phyloP scores from a whole-genome alignment of 176 grass and related monocot species.

The Chrysopogon serrulatus region DNA sequence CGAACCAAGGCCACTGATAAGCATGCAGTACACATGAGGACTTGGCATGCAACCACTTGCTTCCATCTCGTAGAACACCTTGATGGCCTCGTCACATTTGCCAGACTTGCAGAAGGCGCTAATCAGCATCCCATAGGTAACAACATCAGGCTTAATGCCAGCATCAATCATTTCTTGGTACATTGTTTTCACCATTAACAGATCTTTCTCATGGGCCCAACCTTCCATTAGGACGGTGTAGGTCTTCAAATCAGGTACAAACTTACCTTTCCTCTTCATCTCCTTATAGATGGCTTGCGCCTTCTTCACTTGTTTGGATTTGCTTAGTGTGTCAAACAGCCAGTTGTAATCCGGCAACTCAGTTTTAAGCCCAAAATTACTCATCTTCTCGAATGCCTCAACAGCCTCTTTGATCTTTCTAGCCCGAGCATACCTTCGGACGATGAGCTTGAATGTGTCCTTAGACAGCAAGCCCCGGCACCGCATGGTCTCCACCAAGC shows the following conservation, averaged over 20 bases:
- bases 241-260: conserved; percentile 40
- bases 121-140: conserved; percentile 54
- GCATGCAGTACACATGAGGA: conserved; percentile 69
- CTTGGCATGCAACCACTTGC: conserved; percentile 50
- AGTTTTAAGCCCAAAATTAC: conserved; percentile 36
- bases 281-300: conserved; percentile 58
- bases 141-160: conserved; percentile 53
- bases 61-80: conserved; percentile 63
- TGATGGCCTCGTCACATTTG: conserved; percentile 64
- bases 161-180: conserved; percentile 61
- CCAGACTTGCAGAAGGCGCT: conserved; percentile 60
- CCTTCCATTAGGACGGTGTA: conserved; percentile 50
- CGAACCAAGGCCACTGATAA: conserved; percentile 63
- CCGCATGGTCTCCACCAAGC: conserved; percentile 61
- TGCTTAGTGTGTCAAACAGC: conserved; percentile 54
- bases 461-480: conserved; percentile 39
- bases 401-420: conserved; percentile 52
- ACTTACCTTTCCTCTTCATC: conserved; percentile 58
- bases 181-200: conserved; percentile 39
- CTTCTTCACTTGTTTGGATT: conserved; percentile 58
- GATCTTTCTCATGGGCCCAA: conserved; percentile 35
- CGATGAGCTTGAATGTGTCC: conserved; percentile 61
- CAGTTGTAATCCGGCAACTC: conserved; percentile 64
- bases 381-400: conserved; percentile 65
- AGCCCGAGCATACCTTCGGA: conserved; percentile 50